Evolutionary conservation across 345 rosid genomes (phyloP), one percentile per base, ranked within the genome.

Genomic region (Lenwebbia sp.): DNA sequence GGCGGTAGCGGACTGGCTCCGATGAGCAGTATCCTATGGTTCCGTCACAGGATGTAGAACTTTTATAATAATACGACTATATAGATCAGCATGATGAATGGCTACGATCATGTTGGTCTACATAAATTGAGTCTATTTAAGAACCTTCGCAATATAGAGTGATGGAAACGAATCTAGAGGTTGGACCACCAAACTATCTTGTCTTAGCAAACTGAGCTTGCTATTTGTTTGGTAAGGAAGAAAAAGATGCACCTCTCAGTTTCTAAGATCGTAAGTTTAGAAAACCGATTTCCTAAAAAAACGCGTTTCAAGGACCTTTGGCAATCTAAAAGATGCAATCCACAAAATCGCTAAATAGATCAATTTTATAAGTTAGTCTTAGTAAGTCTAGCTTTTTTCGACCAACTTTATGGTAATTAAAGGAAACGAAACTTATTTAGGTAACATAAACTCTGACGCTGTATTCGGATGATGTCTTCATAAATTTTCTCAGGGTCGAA

Each of bases 1-100:
- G 5, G 3, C 0, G 2, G 5, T 12, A 57, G 26, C 0, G 1
- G 1, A 57, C 1, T 0, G 1, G 5, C 30, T 57, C 17, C 26
- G 11, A 57, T 57, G 0, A 57, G 8, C 4, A 0, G 0, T 26
- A 26, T 40, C 15, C 17, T 57, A 26, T n/a, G 33, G 17, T 3
- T 26, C 0, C 1, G 1, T 5, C 13, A 2, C 4, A 3, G 2
- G 54, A 9, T 0, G 13, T 25, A 56, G 13, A 23, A 56, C 60
- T 56, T 3, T 4, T 2, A 25, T 10, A 25, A 56, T 56, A 56
- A 56, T 1, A 22, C 28, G 0, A 2, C 0, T 25, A 56, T 56
- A 12, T 53, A 53, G 7, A 53, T 53, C 22, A 53, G 15, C 30
- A 53, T 53, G 54, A 17, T 53, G 54, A 53, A 53, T 17, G 22